Conservation (phyloP, 257 asterid genomes). For the Primulina huaijiensis region DNA sequence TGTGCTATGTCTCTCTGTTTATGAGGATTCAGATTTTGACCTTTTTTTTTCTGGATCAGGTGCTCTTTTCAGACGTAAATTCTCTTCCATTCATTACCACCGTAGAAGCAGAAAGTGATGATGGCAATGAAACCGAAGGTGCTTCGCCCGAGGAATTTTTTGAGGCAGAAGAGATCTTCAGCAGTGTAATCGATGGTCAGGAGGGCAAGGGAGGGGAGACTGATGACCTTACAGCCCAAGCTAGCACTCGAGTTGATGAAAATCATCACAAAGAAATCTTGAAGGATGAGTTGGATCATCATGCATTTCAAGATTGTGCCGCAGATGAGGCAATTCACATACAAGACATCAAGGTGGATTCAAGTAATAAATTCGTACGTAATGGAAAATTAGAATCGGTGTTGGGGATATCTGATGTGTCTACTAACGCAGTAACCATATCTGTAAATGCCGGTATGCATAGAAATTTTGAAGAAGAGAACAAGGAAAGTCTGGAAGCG, state of each 20-base stretch:
- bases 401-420: constrained; percentile 32
- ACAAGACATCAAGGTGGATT: constrained; percentile 32
- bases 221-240: constrained; percentile 39
- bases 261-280: constrained; percentile 35
- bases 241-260: constrained; percentile 42
- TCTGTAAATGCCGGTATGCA: constrained; percentile 23
- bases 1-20: constrained; percentile 33
- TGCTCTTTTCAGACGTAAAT: constrained; percentile 82
- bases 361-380: constrained; percentile 25
- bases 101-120: constrained; percentile 55
- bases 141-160: constrained; percentile 85
- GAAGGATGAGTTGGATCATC: constrained; percentile 63
- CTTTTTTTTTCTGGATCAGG: constrained; percentile 60
- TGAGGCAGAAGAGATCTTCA: constrained; percentile 97
- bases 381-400: constrained; percentile 31
- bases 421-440: constrained; percentile 32
- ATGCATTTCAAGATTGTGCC: constrained; percentile 84
- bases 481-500: constrained; percentile 40
- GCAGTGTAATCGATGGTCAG: constrained; percentile 55
- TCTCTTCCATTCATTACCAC: constrained; percentile 52
- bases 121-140: constrained; percentile 61
- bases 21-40: constrained; percentile 43
- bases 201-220: constrained; percentile 59
- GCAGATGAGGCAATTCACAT: constrained; percentile 58
- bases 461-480: constrained; percentile 45